phyloP scores from a whole-genome alignment of 2,329 filamentous ascomycete species.

The Ascochyta koolunga region DNA sequence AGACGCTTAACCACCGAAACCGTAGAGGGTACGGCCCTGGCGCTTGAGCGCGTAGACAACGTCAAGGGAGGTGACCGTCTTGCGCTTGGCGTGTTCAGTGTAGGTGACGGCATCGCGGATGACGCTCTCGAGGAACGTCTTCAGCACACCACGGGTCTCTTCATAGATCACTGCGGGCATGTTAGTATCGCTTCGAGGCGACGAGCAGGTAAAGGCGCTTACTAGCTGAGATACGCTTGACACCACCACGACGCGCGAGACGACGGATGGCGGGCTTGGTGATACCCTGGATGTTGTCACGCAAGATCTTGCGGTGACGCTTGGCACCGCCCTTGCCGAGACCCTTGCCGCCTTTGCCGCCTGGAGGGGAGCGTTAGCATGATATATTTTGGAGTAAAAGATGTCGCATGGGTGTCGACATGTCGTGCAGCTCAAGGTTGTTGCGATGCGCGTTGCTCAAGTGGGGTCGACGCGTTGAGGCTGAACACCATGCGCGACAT shows the following conservation, averaged over 20 bases:
- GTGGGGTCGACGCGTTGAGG: slow-evolving; percentile 28
- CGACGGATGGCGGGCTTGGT: slow-evolving; percentile 61
- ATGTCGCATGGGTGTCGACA: slow-evolving; percentile 18
- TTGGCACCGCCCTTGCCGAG: slow-evolving; percentile 62
- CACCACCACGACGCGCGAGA: slow-evolving; percentile 61
- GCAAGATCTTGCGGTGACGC: slow-evolving; percentile 62
- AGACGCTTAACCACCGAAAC: slow-evolving; percentile 79
- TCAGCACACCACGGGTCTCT: slow-evolving; percentile 77
- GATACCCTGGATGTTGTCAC: slow-evolving; percentile 63
- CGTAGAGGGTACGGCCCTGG: slow-evolving; percentile 77
- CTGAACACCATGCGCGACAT: slow-evolving; percentile 31
- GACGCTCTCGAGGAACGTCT: slow-evolving; percentile 78
- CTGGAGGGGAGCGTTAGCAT: slow-evolving; percentile 48
- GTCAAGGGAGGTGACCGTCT: slow-evolving; percentile 75
- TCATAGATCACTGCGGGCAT: slow-evolving; percentile 71
- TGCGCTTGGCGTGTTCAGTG: slow-evolving; percentile 81
- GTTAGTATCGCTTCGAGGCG: slow-evolving; percentile 30
- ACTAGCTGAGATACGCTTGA: slow-evolving; percentile 60
- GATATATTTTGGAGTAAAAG: slow-evolving; percentile 11
- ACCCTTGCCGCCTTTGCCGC: slow-evolving; percentile 62
- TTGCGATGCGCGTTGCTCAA: slow-evolving; percentile 20
- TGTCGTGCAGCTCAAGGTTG: slow-evolving; percentile 21
- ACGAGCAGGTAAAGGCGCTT: slow-evolving; percentile 38
- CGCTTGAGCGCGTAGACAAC: slow-evolving; percentile 69
- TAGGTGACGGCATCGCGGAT: slow-evolving; percentile 80